These are phyloP conservation scores for Gilbertella persicaria DNA, from an alignment of 371 early-diverging fungal genomes.

Conservation along the genomic window DNA sequence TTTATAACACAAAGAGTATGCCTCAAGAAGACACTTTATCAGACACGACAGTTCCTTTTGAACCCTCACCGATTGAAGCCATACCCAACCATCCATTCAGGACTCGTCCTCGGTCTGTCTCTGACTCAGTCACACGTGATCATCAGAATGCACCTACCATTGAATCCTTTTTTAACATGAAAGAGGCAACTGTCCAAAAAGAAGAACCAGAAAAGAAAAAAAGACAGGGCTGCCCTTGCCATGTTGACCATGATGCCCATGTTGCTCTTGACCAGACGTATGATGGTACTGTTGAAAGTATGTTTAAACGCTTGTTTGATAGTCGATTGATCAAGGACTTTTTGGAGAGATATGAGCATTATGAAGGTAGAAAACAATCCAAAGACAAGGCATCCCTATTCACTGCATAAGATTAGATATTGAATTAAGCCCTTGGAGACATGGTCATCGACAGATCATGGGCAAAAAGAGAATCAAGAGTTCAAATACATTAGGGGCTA, in stretches of 20 bases:
- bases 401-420: constrained; percentile 17
- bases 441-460: constrained; percentile 16
- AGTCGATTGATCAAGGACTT: constrained; percentile 30
- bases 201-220: not conserved
- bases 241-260: constrained; percentile 17
- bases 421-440: constrained; percentile 32
- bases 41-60: no score
- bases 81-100: no score
- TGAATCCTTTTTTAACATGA: not conserved
- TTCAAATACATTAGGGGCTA: constrained; percentile 54
- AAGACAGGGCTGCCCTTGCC: not conserved
- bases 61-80: not conserved
- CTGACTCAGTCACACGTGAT: constrained; percentile 12
- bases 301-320: constrained; percentile 43
- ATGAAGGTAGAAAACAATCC: constrained; percentile 26
- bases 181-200: not conserved
- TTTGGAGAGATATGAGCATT: constrained; percentile 32
- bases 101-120: constrained; percentile 20
- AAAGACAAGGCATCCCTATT: not conserved
- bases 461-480: constrained; percentile 28
- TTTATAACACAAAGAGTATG: constrained; percentile 18
- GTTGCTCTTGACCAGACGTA: constrained; percentile 44
- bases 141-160: not conserved
- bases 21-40: no score
- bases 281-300: constrained; percentile 38